Conservation (phyloP, 2,329 filamentous ascomycete genomes). For the Colletotrichum incanum region DNA sequence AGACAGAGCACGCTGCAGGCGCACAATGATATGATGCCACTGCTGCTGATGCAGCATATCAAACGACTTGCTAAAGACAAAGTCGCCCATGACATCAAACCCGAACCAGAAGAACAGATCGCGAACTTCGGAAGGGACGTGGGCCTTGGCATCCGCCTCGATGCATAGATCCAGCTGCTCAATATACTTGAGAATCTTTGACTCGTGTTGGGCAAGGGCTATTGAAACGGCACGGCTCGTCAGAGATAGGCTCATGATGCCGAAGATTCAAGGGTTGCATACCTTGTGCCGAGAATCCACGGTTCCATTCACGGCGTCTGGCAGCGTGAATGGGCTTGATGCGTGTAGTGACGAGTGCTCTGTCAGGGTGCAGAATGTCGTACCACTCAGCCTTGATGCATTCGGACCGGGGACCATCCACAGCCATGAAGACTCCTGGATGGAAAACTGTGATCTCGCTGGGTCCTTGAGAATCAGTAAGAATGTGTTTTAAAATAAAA, state of each 20-base stretch:
- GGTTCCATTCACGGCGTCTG: conserved; percentile 46
- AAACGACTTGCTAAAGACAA: conserved; percentile 55
- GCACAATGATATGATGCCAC: conserved; percentile 50
- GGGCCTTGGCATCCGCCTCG: conserved; percentile 40
- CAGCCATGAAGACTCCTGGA: conserved; percentile 46
- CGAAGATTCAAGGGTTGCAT: conserved; percentile 16
- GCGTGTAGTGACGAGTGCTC: conserved; percentile 45
- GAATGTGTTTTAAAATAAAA: neutral
- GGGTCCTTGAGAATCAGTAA: conserved; percentile 35
- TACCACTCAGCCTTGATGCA: conserved; percentile 50
- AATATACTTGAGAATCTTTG: conserved; percentile 43
- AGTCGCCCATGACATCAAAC: conserved; percentile 55
- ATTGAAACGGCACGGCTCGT: conserved; percentile 17
- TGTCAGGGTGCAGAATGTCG: conserved; percentile 46
- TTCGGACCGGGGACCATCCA: conserved; percentile 47
- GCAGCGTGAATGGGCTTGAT: conserved; percentile 45
- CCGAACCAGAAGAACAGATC: conserved; percentile 50
- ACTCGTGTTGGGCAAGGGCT: conserved; percentile 44
- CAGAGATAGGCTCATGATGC: conserved; percentile 20
- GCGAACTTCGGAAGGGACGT: conserved; percentile 41
- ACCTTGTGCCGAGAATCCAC: conserved; percentile 46
- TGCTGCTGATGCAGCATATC: conserved; percentile 50
- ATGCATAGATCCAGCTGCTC: conserved; percentile 44
- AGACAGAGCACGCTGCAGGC: conserved; percentile 47
- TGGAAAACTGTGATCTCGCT: conserved; percentile 48